Percentiles rank a stretch among this genome's conserved stretches.
These are phyloP conservation scores for Cardamine resedifolia DNA, from an alignment of 345 rosid genomes.

Conservation along the genomic window DNA sequence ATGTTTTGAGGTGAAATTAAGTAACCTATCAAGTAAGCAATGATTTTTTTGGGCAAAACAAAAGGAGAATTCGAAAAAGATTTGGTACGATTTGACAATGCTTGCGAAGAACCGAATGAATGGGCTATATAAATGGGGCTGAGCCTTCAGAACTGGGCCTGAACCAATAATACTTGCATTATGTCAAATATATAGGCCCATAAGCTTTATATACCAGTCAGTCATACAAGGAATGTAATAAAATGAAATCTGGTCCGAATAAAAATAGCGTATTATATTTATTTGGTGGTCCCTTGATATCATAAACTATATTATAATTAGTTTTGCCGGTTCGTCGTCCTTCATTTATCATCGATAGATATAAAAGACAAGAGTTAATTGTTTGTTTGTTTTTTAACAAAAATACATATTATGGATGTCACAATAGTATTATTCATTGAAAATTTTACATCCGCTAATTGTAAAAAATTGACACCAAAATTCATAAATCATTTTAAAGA, in stretches of 20 bases:
- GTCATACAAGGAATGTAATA: not conserved
- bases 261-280: not conserved
- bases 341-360: conserved; percentile 20
- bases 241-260: not conserved
- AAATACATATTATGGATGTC: not conserved
- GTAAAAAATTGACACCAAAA: not conserved
- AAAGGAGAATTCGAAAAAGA: not conserved
- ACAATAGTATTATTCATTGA: no score
- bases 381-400: no score
- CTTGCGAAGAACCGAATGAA: not conserved
- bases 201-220: not conserved
- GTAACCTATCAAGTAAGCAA: not conserved
- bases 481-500: not conserved
- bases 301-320: not conserved
- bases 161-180: not conserved
- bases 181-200: not conserved
- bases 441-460: not conserved
- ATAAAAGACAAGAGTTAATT: not conserved
- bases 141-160: not conserved
- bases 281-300: conserved; percentile 14
- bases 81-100: not conserved
- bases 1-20: not conserved
- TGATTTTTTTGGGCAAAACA: no score
- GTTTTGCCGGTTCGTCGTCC: conserved; percentile 20
- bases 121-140: not conserved